Base-by-base conservation (phyloP, 441 rosid species). In the Arabidopsis lyrata region DNA sequence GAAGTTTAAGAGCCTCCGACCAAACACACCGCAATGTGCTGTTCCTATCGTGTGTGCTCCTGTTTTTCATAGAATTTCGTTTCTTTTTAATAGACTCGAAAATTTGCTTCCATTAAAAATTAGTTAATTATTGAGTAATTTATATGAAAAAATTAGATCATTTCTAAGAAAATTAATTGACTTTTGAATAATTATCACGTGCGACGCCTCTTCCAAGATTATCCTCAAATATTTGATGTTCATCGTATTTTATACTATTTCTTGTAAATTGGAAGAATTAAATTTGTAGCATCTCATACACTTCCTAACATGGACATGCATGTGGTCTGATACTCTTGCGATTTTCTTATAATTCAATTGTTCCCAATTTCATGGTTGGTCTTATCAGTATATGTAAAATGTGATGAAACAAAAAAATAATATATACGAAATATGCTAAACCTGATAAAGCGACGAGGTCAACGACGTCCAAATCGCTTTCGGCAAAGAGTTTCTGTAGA, bases 21-120 rank as follows among this genome's bases (percentile, higher is more conserved):
- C 68, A 67, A 87, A 82, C 61, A 85, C 74, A 29, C 73, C 83
- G 68, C 94, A 92, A 29, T 39, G 96, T 10, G 86, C 85, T 35
- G 83, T 75, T 44, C 94, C 94, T n/a, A 90, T 80, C 1, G 89
- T 88, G 69, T 92, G 96, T 11, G 88, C 95, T 29, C 97, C 92
- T 87, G 77, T 68, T 62, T 68, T 62, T 11, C 67, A 65, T n/a
- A 34, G 8, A 36, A 27, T 8, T 41, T 64, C 11, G 5, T 22
- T 52, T 63, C 54, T 10, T 62, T 34, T 44, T 20, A 54, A 5
- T 42, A 44, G 14, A 29, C 3, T 48, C 6, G 10, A 44, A 27
- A 32, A 11, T 0, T n/a, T 5, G 27, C 67, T 5, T 22, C 2
- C 22, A 8, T 24, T 11, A 4, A 32, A 22, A 22, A 57, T 9